These are phyloP conservation scores for Botrytis byssoidea DNA, from an alignment of 2,329 filamentous ascomycete genomes.

Conservation along the genomic window DNA sequence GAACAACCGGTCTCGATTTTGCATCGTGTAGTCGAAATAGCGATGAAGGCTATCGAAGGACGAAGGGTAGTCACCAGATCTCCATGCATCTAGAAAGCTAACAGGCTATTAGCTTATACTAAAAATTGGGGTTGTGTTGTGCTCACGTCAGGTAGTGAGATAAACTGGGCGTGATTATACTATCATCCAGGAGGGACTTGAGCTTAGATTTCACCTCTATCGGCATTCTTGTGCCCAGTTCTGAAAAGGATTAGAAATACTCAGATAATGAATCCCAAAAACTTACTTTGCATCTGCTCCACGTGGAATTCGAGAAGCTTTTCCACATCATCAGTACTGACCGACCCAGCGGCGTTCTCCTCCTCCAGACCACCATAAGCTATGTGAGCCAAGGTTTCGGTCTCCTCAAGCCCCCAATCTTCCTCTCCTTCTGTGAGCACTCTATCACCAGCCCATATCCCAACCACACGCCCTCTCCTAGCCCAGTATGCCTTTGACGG, in stretches of 20 bases:
- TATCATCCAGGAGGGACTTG: constrained; percentile 64
- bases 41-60: constrained; percentile 89
- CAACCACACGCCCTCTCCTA: constrained; percentile 48
- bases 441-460: constrained; percentile 55
- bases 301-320: constrained; percentile 84
- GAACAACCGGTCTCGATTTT: constrained; percentile 75
- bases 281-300: constrained; percentile 76
- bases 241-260: constrained; percentile 44
- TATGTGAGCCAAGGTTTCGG: constrained; percentile 41
- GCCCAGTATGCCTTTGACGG: constrained; percentile 65
- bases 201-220: constrained; percentile 71
- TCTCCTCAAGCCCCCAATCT: constrained; percentile 51
- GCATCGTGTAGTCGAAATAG: constrained; percentile 96
- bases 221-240: constrained; percentile 75
- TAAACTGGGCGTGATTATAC: constrained; percentile 67
- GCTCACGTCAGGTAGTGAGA: constrained; percentile 70
- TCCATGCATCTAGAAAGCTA: constrained; percentile 89
- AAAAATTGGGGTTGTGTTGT: not conserved
- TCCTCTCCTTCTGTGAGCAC: constrained; percentile 52
- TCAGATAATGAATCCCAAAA: not conserved
- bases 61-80: constrained; percentile 82
- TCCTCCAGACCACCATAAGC: constrained; percentile 33
- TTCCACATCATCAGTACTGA: constrained; percentile 79
- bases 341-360: constrained; percentile 42
- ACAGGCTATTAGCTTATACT: constrained; percentile 24